Conservation (phyloP, 2,329 filamentous ascomycete genomes). For the Whalleya microplaca region DNA sequence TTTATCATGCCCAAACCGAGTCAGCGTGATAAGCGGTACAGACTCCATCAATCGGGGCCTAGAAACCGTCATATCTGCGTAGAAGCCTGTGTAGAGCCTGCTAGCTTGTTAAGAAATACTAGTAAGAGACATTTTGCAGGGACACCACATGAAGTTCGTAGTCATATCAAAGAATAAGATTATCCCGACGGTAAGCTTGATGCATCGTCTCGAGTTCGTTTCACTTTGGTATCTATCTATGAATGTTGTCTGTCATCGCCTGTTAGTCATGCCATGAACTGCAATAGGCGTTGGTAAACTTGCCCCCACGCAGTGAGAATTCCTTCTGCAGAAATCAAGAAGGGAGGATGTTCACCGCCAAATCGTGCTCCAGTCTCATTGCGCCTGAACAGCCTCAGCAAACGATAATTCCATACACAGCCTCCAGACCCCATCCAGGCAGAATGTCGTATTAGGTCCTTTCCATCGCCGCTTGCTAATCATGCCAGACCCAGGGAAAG, state of each 20-base stretch:
- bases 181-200: too few relatives aligned
- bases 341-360: not conserved
- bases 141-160: not conserved
- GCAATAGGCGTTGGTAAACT: slow-evolving; percentile 2
- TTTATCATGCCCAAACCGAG: not conserved
- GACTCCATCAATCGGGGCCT: too few relatives aligned
- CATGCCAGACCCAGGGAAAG: not conserved
- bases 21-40: not conserved
- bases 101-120: not conserved
- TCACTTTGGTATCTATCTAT: not conserved
- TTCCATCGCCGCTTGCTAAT: not conserved
- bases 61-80: too few relatives aligned
- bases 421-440: not conserved
- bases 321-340: not conserved
- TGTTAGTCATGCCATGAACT: slow-evolving; percentile 4
- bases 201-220: not conserved
- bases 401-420: not conserved
- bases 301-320: slow-evolving; percentile 3
- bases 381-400: not conserved
- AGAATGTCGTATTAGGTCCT: not conserved
- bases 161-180: not conserved
- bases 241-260: not conserved
- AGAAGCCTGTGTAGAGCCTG: not conserved
- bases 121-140: not conserved
- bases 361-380: not conserved